A percentile compares a stretch with the other conserved stretches of the same genome.
These are phyloP conservation scores for Pestalotiopsis sp. DNA, from an alignment of 2,329 filamentous ascomycete genomes.

Conservation along the genomic window DNA sequence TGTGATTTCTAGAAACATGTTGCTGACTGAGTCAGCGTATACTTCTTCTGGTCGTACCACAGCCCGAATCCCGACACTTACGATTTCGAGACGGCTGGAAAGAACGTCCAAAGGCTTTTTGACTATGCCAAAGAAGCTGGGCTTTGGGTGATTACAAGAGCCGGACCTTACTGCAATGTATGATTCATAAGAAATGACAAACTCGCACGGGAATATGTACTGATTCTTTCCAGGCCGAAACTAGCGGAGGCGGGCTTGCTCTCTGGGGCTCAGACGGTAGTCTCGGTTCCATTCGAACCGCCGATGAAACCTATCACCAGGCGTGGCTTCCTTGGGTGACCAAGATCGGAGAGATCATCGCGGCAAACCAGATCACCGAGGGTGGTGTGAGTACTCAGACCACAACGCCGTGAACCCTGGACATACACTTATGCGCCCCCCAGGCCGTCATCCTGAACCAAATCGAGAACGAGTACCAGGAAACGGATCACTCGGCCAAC, in stretches of 20 bases:
- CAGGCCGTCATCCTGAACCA: conserved; percentile 52
- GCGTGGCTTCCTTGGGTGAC: conserved; percentile 50
- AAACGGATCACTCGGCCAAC: conserved; percentile 42
- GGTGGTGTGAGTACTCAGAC: conserved; percentile 34
- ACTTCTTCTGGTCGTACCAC: conserved; percentile 55
- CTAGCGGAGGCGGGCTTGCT: conserved; percentile 46
- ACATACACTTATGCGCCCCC: not conserved
- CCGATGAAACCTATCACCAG: conserved; percentile 42
- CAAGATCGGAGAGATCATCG: conserved; percentile 48
- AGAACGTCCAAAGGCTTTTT: conserved; percentile 52
- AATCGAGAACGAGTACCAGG: conserved; percentile 55
- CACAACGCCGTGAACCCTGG: not conserved
- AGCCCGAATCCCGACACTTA: conserved; percentile 44
- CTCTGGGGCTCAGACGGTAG: conserved; percentile 47
- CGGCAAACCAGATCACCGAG: conserved; percentile 50
- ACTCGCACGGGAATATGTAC: too few relatives aligned
- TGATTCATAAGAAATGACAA: not conserved
- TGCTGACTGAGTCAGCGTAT: conserved; percentile 34
- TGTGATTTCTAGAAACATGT: not conserved
- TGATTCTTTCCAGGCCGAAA: too few relatives aligned
- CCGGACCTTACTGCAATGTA: conserved; percentile 52
- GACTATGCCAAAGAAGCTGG: conserved; percentile 54
- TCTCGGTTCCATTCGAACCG: conserved; percentile 41
- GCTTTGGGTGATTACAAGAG: conserved; percentile 51
- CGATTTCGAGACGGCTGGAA: conserved; percentile 53